phyloP scores from a whole-genome alignment of 2,329 filamentous ascomycete genomes.

The Ophiosphaerella korrae region DNA sequence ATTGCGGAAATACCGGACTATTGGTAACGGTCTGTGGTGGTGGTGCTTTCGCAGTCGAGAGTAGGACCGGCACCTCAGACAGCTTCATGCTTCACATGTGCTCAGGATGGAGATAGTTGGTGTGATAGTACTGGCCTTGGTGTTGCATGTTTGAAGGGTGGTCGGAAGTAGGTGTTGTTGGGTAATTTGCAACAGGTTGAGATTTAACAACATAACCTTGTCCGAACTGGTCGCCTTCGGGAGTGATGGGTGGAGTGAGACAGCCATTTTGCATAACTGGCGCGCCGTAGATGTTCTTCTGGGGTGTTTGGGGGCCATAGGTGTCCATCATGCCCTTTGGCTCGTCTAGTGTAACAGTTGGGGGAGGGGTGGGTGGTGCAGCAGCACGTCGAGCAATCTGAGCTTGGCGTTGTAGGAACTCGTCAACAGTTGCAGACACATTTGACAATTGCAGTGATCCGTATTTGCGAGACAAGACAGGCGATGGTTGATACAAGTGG shows the following conservation, averaged over 20 bases:
- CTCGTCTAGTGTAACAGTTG: constrained; percentile 56
- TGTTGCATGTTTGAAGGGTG: constrained; percentile 37
- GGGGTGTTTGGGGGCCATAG: constrained; percentile 75
- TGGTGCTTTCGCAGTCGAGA: constrained; percentile 21
- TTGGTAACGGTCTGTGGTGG: constrained; percentile 15
- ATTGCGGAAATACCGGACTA: constrained; percentile 35
- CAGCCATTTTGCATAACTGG: constrained; percentile 72
- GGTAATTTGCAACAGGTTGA: constrained; percentile 35
- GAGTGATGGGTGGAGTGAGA: constrained; percentile 84
- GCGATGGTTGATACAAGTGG: constrained; percentile 69
- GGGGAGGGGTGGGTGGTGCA: constrained; percentile 64
- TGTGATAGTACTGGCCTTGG: constrained; percentile 42
- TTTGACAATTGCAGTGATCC: constrained; percentile 67
- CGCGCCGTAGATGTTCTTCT: constrained; percentile 71
- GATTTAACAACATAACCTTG: constrained; percentile 37
- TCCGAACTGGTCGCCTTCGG: constrained; percentile 60
- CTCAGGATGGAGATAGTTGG: constrained; percentile 44
- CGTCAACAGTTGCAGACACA: constrained; percentile 67
- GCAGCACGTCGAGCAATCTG: constrained; percentile 54
- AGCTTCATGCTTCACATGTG: constrained; percentile 33
- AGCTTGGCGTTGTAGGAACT: constrained; percentile 66
- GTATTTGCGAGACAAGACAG: constrained; percentile 71
- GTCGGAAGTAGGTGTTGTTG: constrained; percentile 46
- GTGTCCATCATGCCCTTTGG: constrained; percentile 52
- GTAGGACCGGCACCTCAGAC: constrained; percentile 19